Percentiles rank a stretch among this genome's conserved stretches.
Conservation (phyloP, 306 rosid genomes). For the Argentina anserina region DNA sequence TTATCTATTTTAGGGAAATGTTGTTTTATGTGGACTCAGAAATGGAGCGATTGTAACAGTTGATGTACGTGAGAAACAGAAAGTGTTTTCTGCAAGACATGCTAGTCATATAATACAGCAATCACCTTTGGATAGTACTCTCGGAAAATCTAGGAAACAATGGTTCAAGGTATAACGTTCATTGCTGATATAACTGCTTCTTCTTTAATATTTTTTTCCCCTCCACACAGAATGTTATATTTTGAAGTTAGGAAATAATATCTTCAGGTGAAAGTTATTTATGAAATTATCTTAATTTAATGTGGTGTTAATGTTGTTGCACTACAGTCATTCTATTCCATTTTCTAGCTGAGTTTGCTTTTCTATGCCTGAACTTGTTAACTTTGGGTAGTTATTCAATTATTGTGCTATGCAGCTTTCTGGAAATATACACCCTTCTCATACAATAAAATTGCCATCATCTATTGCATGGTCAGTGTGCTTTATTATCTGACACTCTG, state of each 20-base stretch:
- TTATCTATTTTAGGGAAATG: constrained; percentile 62
- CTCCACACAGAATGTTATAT: not conserved
- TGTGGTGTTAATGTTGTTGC: not conserved
- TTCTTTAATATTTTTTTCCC: not conserved
- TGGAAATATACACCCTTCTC: constrained; percentile 57
- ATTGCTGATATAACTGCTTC: not conserved
- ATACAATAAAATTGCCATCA: constrained; percentile 67
- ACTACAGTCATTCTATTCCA: not conserved
- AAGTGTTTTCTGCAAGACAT: constrained; percentile 36
- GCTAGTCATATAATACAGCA: constrained; percentile 42
- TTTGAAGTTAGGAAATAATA: not conserved
- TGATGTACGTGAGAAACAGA: constrained; percentile 68
- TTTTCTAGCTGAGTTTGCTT: not conserved
- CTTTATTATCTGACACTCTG: not conserved
- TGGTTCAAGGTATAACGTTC: constrained; percentile 56
- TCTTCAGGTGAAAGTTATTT: not conserved
- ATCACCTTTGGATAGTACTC: constrained; percentile 28
- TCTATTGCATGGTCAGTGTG: constrained; percentile 68
- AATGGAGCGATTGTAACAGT: constrained; percentile 76
- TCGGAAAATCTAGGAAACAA: constrained; percentile 37
- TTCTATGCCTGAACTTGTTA: not conserved
- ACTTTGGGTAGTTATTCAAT: constrained; percentile 16
- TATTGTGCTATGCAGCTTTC: constrained; percentile 46
- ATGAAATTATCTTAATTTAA: not conserved
- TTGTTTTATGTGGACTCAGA: constrained; percentile 83